Evolutionary conservation across 106 monocot genomes (phyloP), one percentile per base, ranked within the genome.

Genomic region (Triglochin maritima): DNA sequence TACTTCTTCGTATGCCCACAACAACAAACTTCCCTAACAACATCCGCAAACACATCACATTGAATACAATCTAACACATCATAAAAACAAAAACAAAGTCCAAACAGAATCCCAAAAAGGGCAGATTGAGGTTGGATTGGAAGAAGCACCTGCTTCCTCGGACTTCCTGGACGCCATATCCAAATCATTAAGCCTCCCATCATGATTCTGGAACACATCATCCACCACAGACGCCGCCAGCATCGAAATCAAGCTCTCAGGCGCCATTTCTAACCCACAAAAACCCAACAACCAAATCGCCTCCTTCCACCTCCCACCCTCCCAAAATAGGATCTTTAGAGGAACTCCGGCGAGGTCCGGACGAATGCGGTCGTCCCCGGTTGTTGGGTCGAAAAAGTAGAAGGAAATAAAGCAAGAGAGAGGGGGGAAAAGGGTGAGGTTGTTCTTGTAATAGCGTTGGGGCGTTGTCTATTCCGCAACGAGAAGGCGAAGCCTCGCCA

Each of bases 151-250:
- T 59, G 81, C 79, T 78, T 93, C 85, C 70, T 83, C 77, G 3
- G 77, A 81, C 64, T 75, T 87, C 71, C 88, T 81, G 3, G 88
- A 79, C 45, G 81, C 85, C 66, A 93, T 56, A 66, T 85, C 83
- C 43, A 74, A 47, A 68, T 88, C 85, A 14, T 77, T 79, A 9
- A 74, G 74, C 56, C 80, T 71, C 47, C 68, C 65, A n/a, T 73
- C 71, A 8, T 88, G 83, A 71, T 83, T 79, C 62, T 78, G 79
- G 57, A 93, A 66, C 17, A 80, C 85, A 42, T 88, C 85, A 72
- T 81, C 95, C 46, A 95, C 73, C 41, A 95, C 79, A 7, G 94
- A 81, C 10, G 87, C 85, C 66, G 82, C 74, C 65, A 87, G 81
- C 15, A 90, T 61, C 12, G 82, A 78, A 44, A 83, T 69, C 4